Evolutionary conservation across 2,329 filamentous ascomycete species (phyloP), one percentile per base, ranked within the genome.

Genomic region (Clarireedia paspali): DNA sequence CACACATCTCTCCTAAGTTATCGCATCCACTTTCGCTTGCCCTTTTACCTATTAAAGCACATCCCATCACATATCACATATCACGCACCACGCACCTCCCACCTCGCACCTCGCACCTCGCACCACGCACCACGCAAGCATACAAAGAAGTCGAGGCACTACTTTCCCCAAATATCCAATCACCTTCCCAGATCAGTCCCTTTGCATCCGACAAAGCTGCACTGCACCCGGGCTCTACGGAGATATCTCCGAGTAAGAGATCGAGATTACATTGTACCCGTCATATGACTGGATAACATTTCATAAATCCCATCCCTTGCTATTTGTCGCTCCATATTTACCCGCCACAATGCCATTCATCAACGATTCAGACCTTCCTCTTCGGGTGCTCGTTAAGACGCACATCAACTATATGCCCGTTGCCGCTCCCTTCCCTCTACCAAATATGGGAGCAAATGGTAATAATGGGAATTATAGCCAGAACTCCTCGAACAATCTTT

Each of bases 341-440:
- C 36, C 60, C 55, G 51, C 55, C 57, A 57, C 58, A 55, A 67
- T 66, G 62, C 56, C 59, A 52, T 58, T 58, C 55, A 55, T 60
- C 30, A 36, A 47, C 20, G 53, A 60, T 44, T 48, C 56, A 49
- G 50, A 66, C 58, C 60, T 65, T 60, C 61, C 61, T 55, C 42
- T 63, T 63, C 62, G 56, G 53, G 57, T 47, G 36, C 38, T 50
- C 39, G 26, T n/a, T 14, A 45, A 46, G 26, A 40, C 53, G 45
- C 46, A 60, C 57, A 47, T 58, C 51, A 45, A 55, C 57, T 48
- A 53, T 20, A 42, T 58, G 50, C 56, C 57, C 50, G 45, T 56
- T 49, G 53, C 57, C 53, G 57, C 60, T 24, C 58, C 60, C 54
- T 63, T 59, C n/a, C 57, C 24, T 56, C 51, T 46, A 26, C 56